These are phyloP conservation scores for Xerocomellus intermedius DNA, from an alignment of 768 basidiomycete genomes.

Conservation along the genomic window DNA sequence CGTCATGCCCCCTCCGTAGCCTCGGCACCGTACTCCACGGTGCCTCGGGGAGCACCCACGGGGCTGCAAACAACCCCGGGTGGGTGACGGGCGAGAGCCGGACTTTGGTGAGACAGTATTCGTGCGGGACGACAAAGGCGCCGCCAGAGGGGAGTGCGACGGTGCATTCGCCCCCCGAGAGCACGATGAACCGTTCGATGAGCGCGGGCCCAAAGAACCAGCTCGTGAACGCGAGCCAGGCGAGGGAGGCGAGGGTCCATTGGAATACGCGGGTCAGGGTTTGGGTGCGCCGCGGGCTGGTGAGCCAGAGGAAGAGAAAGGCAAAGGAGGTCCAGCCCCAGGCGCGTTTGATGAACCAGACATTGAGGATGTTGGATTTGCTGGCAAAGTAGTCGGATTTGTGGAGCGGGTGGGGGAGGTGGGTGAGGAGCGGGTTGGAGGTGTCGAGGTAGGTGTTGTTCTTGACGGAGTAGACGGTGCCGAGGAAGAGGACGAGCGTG, in stretches of 20 bases:
- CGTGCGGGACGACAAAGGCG: slow-evolving; percentile 49
- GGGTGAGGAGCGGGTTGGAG: slow-evolving; percentile 68
- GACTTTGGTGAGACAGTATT: slow-evolving; percentile 53
- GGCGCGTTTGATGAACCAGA: slow-evolving; percentile 82
- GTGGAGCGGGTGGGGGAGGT: slow-evolving; percentile 67
- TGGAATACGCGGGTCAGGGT: slow-evolving; percentile 45
- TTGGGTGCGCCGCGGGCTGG: slow-evolving; percentile 48
- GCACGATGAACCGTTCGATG: slow-evolving; percentile 59
- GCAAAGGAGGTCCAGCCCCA: slow-evolving; percentile 88
- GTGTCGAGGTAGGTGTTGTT: slow-evolving; percentile 80
- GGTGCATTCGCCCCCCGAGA: slow-evolving; percentile 79
- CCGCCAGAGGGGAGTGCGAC: slow-evolving; percentile 57
- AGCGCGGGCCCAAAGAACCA: slow-evolving; percentile 91
- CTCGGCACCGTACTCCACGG: slow-evolving; percentile 56
- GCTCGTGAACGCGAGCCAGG: slow-evolving; percentile 73
- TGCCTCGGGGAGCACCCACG: slow-evolving; percentile 35
- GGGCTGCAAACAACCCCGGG: slow-evolving; percentile 55
- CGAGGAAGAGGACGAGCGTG: slow-evolving; percentile 49
- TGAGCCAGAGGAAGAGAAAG: slow-evolving; percentile 58
- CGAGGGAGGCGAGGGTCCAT: slow-evolving; percentile 56
- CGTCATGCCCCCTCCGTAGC: slow-evolving; percentile 82
- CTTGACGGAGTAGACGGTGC: slow-evolving; percentile 64
- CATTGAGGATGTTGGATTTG: slow-evolving; percentile 80
- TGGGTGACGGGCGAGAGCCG: slow-evolving; percentile 59
- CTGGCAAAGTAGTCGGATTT: slow-evolving; percentile 70